Evolutionary conservation across 2,329 filamentous ascomycete genomes (phyloP).

Genomic region (Paraphaeosphaeria sporulosa): DNA sequence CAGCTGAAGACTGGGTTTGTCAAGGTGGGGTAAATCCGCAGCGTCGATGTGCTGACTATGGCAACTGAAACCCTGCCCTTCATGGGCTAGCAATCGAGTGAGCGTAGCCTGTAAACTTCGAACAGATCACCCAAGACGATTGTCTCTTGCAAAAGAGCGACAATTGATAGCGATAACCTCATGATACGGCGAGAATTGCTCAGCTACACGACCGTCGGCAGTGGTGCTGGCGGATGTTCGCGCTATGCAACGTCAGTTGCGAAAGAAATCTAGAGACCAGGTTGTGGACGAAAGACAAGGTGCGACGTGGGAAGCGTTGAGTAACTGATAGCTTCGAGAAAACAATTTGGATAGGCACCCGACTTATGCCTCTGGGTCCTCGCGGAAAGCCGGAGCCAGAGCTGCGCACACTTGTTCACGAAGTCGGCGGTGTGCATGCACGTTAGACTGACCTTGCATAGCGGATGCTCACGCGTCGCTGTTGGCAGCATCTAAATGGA

Average conservation of each 20-base stretch:
- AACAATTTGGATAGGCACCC: background rate
- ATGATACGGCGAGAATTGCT: background rate
- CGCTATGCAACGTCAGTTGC: background rate
- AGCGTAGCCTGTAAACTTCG: background rate
- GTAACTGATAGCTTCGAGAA: background rate
- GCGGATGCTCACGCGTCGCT: background rate
- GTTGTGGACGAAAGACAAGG: background rate
- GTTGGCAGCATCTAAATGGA: slow-evolving; percentile 8
- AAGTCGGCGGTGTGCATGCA: slow-evolving; percentile 6
- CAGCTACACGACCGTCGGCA: background rate
- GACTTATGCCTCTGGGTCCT: background rate
- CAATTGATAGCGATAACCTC: background rate
- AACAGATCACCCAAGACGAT: background rate
- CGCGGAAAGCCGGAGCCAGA: background rate
- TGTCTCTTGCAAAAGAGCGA: background rate
- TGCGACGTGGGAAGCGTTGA: background rate
- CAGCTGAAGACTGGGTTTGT: background rate
- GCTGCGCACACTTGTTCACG: background rate
- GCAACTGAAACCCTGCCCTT: background rate
- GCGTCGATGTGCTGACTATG: background rate
- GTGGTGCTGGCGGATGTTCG: background rate
- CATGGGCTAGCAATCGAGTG: background rate
- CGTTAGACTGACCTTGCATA: slow-evolving; percentile 2
- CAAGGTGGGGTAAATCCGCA: background rate
- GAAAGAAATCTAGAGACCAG: background rate